phyloP scores from a whole-genome alignment of 2,329 filamentous ascomycete species.

The Talaromyces sp. region DNA sequence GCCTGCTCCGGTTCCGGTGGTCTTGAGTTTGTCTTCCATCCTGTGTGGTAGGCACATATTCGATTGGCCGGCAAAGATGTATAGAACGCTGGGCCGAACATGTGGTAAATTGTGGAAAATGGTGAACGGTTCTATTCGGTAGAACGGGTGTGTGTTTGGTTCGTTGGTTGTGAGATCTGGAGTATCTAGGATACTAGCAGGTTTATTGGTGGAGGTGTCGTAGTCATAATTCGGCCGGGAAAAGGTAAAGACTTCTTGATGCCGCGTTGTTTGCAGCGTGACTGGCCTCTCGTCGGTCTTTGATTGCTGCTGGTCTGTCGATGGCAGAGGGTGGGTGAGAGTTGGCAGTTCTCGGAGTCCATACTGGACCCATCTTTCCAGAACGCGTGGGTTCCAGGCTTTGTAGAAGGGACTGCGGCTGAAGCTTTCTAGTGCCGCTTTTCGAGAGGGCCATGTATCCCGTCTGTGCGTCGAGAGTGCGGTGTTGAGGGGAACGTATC shows the following conservation, averaged over 20 bases:
- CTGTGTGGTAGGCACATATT: slow-evolving; percentile 34
- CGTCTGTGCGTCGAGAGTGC: slow-evolving; percentile 64
- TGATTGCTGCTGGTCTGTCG: slow-evolving; percentile 11
- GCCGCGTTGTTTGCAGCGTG: slow-evolving; percentile 71
- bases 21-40: slow-evolving; percentile 38
- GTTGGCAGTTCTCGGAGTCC: slow-evolving; percentile 75
- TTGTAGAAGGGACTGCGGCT: slow-evolving; percentile 69
- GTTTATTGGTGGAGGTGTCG: slow-evolving; percentile 38
- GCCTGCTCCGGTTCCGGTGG: slow-evolving; percentile 34
- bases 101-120: slow-evolving; percentile 37
- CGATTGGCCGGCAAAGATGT: slow-evolving; percentile 40
- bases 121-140: slow-evolving; percentile 36
- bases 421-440: slow-evolving; percentile 64
- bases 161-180: slow-evolving; percentile 39
- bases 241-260: slow-evolving; percentile 69
- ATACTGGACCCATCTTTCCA: slow-evolving; percentile 66
- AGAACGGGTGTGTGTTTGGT: slow-evolving; percentile 35
- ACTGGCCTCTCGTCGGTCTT: slow-evolving; percentile 43
- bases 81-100: slow-evolving; percentile 43
- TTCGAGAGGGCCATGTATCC: slow-evolving; percentile 75
- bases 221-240: slow-evolving; percentile 54
- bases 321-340: slow-evolving; percentile 27
- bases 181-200: slow-evolving; percentile 38
- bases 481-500: slow-evolving; percentile 31
- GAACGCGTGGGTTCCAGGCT: slow-evolving; percentile 73